Evolutionary conservation across 2,329 filamentous ascomycete genomes (phyloP).

Genomic region (Mycogone perniciosa): DNA sequence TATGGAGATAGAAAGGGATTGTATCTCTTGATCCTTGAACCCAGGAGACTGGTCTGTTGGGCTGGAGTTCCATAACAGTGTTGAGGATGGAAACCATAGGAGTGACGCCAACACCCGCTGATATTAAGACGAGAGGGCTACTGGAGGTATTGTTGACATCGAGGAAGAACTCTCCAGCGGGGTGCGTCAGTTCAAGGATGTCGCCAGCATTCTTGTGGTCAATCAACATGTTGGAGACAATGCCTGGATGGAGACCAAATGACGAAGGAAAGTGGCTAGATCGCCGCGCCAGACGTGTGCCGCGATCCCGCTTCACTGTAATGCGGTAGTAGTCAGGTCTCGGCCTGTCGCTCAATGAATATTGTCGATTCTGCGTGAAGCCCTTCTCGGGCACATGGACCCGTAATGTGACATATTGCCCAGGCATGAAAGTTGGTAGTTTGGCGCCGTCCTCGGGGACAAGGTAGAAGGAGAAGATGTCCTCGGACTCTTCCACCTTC

Average conservation of each 20-base stretch:
- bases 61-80: conserved; percentile 39
- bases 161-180: conserved; percentile 55
- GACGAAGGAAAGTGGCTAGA: conserved; percentile 18
- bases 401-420: conserved; percentile 65
- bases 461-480: conserved; percentile 66
- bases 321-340: conserved; percentile 59
- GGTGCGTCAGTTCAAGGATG: conserved; percentile 58
- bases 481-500: conserved; percentile 60
- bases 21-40: conserved; percentile 50
- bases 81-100: conserved; percentile 57
- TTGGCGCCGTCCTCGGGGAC: conserved; percentile 53
- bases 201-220: conserved; percentile 56
- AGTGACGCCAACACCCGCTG: conserved; percentile 54
- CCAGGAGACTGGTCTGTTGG: conserved; percentile 48
- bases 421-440: conserved; percentile 60
- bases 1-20: conserved; percentile 48
- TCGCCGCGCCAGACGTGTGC: conserved; percentile 34
- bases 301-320: conserved; percentile 61
- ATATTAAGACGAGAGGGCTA: conserved; percentile 53
- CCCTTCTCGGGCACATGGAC: conserved; percentile 50
- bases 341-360: conserved; percentile 63
- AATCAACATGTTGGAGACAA: conserved; percentile 65
- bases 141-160: conserved; percentile 33
- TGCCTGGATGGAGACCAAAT: conserved; percentile 48
- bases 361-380: conserved; percentile 62